These are phyloP conservation scores for Verticillium tricorpus DNA, from an alignment of 2,329 filamentous ascomycete genomes.

Conservation along the genomic window DNA sequence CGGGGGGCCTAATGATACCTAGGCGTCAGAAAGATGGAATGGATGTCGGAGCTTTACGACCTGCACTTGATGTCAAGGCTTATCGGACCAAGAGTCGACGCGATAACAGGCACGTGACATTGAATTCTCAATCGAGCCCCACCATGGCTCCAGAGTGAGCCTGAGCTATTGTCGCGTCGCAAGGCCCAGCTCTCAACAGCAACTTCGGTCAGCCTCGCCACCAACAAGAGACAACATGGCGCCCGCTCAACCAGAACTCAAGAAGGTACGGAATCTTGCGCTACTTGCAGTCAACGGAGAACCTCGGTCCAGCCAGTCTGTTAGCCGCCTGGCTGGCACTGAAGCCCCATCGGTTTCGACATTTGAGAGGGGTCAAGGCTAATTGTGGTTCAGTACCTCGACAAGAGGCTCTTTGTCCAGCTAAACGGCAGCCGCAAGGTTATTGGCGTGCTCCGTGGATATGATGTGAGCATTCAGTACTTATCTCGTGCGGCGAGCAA, in stretches of 20 bases:
- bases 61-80: conserved; percentile 5
- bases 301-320: not conserved
- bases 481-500: not conserved
- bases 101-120: conserved; percentile 34
- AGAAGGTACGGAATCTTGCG: conserved; percentile 66
- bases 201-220: not conserved
- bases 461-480: conserved; percentile 65
- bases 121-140: conserved; percentile 17
- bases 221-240: conserved; percentile 63
- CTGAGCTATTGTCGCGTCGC: conserved; percentile 19
- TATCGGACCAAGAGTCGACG: conserved; percentile 37
- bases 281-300: conserved; percentile 6
- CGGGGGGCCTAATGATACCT: not conserved
- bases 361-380: not conserved
- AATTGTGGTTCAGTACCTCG: conserved; percentile 70
- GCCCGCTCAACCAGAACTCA: conserved; percentile 97
- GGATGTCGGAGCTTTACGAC: not conserved
- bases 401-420: conserved; percentile 97
- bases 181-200: conserved; percentile 11
- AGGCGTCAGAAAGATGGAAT: not conserved
- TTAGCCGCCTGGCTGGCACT: not conserved
- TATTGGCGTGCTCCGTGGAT: conserved; percentile 87
- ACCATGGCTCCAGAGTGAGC: conserved; percentile 12
- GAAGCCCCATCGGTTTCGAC: not conserved
- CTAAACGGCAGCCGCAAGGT: conserved; percentile 97